Percentiles rank a stretch among this genome's conserved stretches.
These are phyloP conservation scores for Phaeosphaeriaceae sp. DNA, from an alignment of 2,329 filamentous ascomycete genomes.

Conservation along the genomic window DNA sequence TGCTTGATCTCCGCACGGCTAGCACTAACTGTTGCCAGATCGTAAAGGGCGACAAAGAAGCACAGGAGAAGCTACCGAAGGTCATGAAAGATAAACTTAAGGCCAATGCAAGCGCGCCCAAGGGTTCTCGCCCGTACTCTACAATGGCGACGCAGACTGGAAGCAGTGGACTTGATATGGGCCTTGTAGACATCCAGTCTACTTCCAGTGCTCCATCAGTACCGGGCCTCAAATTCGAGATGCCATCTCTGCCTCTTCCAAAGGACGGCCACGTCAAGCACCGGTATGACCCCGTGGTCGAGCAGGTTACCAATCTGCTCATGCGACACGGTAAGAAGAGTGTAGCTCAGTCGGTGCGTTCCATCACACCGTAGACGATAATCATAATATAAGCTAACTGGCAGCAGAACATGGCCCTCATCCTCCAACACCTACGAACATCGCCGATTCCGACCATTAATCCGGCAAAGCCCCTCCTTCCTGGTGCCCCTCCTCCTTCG, in stretches of 20 bases:
- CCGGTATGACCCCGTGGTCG: conserved; percentile 83
- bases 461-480: conserved; percentile 73
- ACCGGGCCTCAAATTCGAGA: conserved; percentile 76
- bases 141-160: conserved; percentile 50
- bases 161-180: conserved; percentile 32
- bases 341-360: conserved; percentile 81
- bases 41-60: conserved; percentile 67
- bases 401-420: conserved; percentile 78
- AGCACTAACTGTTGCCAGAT: conserved; percentile 56
- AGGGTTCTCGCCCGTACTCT: conserved; percentile 63
- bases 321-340: conserved; percentile 93
- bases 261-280: conserved; percentile 72
- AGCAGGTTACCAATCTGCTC: conserved; percentile 87
- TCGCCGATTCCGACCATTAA: conserved; percentile 79
- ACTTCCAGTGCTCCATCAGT: conserved; percentile 24
- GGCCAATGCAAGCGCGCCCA: conserved; percentile 52
- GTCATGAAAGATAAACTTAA: conserved; percentile 69
- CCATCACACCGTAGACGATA: conserved; percentile 12
- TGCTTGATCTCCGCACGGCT: background rate
- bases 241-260: conserved; percentile 72
- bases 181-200: conserved; percentile 36
- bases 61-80: conserved; percentile 68
- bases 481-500: conserved; percentile 75
- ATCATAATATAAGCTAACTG: conserved; percentile 2
- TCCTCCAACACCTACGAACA: conserved; percentile 84